A percentile compares a stretch with the other conserved stretches of the same genome.
These are phyloP conservation scores for Spencermartinsiella europaea DNA, from an alignment of 805 yeast genomes.

Conservation along the genomic window DNA sequence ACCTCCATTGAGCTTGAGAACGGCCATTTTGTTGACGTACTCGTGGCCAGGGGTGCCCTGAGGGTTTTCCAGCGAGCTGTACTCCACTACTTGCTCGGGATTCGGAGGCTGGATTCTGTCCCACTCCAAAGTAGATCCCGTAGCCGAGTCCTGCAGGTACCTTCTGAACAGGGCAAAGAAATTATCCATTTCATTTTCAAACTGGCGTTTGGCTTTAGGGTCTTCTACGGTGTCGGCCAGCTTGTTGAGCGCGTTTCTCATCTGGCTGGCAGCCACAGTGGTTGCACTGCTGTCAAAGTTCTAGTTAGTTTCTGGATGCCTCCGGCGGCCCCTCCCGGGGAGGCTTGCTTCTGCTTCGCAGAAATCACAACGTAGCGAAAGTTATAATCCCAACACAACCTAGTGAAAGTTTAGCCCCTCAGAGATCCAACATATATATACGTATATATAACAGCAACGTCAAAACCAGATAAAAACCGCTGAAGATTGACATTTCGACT, in stretches of 20 bases:
- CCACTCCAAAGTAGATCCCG: constrained; percentile 84
- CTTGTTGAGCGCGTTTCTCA: constrained; percentile 92
- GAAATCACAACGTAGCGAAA: no score
- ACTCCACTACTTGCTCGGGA: constrained; percentile 83
- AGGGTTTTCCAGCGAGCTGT: constrained; percentile 46
- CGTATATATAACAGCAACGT: no score
- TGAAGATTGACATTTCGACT: no score
- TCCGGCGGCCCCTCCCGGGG: no score
- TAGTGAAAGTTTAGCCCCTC: no score
- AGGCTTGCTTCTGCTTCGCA: no score
- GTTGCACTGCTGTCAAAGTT: constrained; percentile 95
- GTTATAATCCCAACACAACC: no score
- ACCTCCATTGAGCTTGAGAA: constrained; percentile 95
- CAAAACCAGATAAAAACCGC: no score
- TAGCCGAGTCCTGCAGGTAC: constrained; percentile 82
- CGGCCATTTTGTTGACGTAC: constrained; percentile 80
- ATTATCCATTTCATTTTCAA: constrained; percentile 90
- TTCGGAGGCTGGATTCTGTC: constrained; percentile 91
- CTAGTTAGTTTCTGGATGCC: no score
- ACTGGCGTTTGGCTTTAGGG: constrained; percentile 39
- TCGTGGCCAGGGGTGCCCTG: constrained; percentile 32
- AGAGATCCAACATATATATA: no score
- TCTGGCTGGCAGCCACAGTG: constrained; percentile 92
- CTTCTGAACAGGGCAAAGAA: constrained; percentile 92
- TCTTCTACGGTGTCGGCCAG: constrained; percentile 75